Evolutionary conservation across 345 rosid species (phyloP), one percentile per base, ranked within the genome.

Genomic region (Brassica rapa): DNA sequence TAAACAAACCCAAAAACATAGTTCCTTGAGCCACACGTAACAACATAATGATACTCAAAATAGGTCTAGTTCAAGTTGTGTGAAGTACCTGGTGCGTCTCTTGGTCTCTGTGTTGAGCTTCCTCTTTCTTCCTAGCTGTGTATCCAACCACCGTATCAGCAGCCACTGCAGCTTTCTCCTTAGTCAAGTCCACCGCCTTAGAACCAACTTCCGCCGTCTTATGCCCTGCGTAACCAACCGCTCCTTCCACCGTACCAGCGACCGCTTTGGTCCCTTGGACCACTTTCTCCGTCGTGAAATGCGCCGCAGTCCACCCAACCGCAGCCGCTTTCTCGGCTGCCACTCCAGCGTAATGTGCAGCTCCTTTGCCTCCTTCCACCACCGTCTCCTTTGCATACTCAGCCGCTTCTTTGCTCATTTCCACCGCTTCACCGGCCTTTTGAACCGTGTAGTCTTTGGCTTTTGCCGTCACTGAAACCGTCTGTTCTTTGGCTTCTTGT

Each of bases 261-360:
- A 89, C 94, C 0, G 83, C 88, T 75, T 86, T 85, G 0, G 92
- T 91, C 35, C 89, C 97, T 60, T 89, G 90, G 77, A 85, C 87
- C 0, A 83, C 77, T 60, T 88, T 88, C 77, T 87, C 89, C 0
- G 88, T 80, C 0, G 86, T 88, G 72, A 77, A 86, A 74, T 94
- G 91, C 1, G 92, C 94, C 0, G 93, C 91, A 0, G 84, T 85
- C 97, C 97, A 93, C 2, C 97, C 97, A 2, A 77, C 88, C 4
- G 66, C 86, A 0, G 83, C 85, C 0, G 91, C 86, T 79, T 73
- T 86, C 24, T 94, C 94, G 72, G 88, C 88, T 0, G 81, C 84
- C 8, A 82, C 91, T 23, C 87, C 94, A 0, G 89, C 87, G 12
- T 84, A 79, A 24, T 79, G 84, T 0, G 83, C 90, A 0, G 89